Evolutionary conservation across 805 yeast species (phyloP).

Genomic region (Metschnikowia lochheadii): DNA sequence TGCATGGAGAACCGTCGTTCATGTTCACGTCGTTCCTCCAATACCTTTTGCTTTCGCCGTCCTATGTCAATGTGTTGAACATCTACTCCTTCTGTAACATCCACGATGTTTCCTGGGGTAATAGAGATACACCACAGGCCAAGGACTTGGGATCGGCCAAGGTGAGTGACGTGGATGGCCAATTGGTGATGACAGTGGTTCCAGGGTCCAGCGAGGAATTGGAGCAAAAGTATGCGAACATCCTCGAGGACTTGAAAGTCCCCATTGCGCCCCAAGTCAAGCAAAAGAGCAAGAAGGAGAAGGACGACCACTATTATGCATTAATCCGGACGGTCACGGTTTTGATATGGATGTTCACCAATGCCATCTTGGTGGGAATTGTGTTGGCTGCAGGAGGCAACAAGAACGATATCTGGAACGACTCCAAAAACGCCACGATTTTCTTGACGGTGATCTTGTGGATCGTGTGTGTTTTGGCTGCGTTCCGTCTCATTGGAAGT

Average conservation of each 20-base stretch:
- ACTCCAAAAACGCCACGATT: constrained; percentile 47
- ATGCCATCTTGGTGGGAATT: constrained; percentile 74
- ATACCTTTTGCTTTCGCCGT: constrained; percentile 78
- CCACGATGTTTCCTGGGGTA: constrained; percentile 97
- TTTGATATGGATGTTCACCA: constrained; percentile 82
- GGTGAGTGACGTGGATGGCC: constrained; percentile 39
- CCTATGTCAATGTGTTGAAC: constrained; percentile 85
- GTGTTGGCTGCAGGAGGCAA: constrained; percentile 85
- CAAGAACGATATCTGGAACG: constrained; percentile 34
- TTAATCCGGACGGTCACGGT: constrained; percentile 86
- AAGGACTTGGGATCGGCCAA: constrained; percentile 83
- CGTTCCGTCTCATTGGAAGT: constrained; percentile 77
- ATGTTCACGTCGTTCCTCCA: constrained; percentile 86
- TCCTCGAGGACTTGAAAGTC: constrained; percentile 55
- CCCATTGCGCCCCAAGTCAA: constrained; percentile 20
- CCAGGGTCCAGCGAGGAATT: constrained; percentile 77
- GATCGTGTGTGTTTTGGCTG: constrained; percentile 89
- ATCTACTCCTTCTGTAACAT: constrained; percentile 95
- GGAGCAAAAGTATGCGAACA: constrained; percentile 66
- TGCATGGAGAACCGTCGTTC: constrained; percentile 89
- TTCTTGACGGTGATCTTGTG: constrained; percentile 85
- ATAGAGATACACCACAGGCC: constrained; percentile 70
- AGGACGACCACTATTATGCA: constrained; percentile 80
- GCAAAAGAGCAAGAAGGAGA: constrained; percentile 20
- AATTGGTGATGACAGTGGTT: constrained; percentile 36